Evolutionary conservation across 1,284 basidiomycete species (phyloP).

Genomic region (Sporisorium iseilematis-ciliati): DNA sequence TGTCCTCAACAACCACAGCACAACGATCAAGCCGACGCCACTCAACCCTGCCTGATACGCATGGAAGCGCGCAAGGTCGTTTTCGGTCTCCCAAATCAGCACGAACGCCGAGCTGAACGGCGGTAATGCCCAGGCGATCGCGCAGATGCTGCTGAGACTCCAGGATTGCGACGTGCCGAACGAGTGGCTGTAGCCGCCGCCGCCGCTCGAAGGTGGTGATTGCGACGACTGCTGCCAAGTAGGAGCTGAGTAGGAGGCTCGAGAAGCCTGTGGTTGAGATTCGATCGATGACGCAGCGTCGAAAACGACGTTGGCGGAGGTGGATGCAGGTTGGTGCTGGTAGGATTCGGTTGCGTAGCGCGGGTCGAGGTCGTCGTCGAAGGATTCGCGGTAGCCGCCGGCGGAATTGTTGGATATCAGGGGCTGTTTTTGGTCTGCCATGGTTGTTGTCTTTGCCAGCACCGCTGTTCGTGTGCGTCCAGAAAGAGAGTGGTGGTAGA

Average conservation of each 20-base stretch:
- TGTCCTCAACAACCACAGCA: slow-evolving; percentile 54
- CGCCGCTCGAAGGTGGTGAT: slow-evolving; percentile 8
- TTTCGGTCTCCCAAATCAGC: slow-evolving; percentile 62
- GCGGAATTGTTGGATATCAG: slow-evolving; percentile 27
- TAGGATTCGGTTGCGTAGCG: slow-evolving; percentile 61
- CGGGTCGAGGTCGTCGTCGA: slow-evolving; percentile 55
- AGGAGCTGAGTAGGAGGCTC: background rate
- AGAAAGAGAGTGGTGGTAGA: background rate
- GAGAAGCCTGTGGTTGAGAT: slow-evolving; percentile 26
- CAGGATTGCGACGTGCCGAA: slow-evolving; percentile 46
- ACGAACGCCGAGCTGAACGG: slow-evolving; percentile 59
- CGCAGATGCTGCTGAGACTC: slow-evolving; percentile 58
- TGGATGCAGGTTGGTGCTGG: slow-evolving; percentile 35
- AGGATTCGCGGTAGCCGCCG: slow-evolving; percentile 34
- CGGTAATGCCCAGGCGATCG: slow-evolving; percentile 57
- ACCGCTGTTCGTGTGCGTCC: too few relatives aligned
- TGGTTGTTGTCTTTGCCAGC: slow-evolving; percentile 1
- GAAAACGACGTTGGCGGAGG: slow-evolving; percentile 41
- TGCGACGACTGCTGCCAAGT: slow-evolving; percentile 22
- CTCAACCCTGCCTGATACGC: slow-evolving; percentile 62
- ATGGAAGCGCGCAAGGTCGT: slow-evolving; percentile 62
- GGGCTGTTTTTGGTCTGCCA: slow-evolving; percentile 45
- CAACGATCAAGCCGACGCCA: slow-evolving; percentile 46
- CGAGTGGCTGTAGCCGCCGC: slow-evolving; percentile 24
- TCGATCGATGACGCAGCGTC: slow-evolving; percentile 44